Evolutionary conservation across 1,284 basidiomycete species (phyloP).

Genomic region (Wallemia ichthyophaga): DNA sequence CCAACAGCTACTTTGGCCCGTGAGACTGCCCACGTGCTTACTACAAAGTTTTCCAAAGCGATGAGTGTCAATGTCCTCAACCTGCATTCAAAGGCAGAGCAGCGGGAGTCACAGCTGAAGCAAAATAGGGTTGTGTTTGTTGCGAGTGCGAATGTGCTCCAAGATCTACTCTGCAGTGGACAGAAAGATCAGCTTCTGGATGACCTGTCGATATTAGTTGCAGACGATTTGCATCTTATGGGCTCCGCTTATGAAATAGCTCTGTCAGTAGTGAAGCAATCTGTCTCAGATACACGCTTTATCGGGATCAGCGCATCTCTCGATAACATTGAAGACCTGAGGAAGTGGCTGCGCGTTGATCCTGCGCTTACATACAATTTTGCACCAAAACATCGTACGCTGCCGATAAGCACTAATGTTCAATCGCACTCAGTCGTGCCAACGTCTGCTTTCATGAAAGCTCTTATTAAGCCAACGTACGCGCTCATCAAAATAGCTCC

Average conservation of each 20-base stretch:
- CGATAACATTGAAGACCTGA: conserved; percentile 46
- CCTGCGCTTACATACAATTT: conserved; percentile 41
- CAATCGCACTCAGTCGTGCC: conserved; percentile 64
- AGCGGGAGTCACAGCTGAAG: background rate
- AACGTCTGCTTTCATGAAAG: conserved; percentile 58
- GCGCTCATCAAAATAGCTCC: conserved; percentile 18
- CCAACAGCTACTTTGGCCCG: background rate
- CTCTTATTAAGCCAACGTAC: conserved; percentile 75
- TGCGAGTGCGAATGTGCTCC: background rate
- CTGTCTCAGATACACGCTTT: conserved; percentile 26
- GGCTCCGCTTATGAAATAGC: conserved; percentile 56
- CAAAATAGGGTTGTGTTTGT: background rate
- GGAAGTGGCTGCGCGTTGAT: conserved; percentile 51
- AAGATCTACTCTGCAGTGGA: background rate
- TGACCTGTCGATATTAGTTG: conserved; percentile 25
- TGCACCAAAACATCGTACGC: conserved; percentile 49
- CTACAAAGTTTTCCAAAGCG: conserved; percentile 8
- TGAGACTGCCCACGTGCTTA: conserved; percentile 4
- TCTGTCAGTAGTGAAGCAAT: conserved; percentile 17
- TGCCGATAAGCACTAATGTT: conserved; percentile 35
- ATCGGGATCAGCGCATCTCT: conserved; percentile 53
- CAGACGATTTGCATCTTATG: conserved; percentile 63
- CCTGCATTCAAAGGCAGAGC: conserved; percentile 2
- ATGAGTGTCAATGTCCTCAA: conserved; percentile 9
- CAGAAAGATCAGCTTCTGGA: background rate